These are phyloP conservation scores for Epicoccum nigrum DNA, from an alignment of 2,329 filamentous ascomycete species.

Conservation along the genomic window DNA sequence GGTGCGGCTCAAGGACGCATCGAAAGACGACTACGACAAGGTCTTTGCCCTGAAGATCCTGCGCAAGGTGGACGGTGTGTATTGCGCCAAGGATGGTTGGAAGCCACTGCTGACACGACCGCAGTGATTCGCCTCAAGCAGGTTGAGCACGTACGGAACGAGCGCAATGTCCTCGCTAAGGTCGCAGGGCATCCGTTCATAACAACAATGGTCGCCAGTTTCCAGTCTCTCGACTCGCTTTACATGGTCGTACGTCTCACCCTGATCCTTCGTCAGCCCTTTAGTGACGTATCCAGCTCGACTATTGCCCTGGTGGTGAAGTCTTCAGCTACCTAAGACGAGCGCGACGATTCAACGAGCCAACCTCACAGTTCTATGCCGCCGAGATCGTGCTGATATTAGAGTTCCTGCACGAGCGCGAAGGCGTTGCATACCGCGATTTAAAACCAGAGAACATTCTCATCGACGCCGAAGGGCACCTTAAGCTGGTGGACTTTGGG, in stretches of 20 bases:
- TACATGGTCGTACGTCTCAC: slow-evolving; percentile 69
- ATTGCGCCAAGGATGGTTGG: not conserved
- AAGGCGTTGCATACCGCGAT: slow-evolving; percentile 81
- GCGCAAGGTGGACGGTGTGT: slow-evolving; percentile 61
- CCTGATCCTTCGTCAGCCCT: not conserved
- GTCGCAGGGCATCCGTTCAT: slow-evolving; percentile 85
- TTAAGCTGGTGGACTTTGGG: slow-evolving; percentile 84
- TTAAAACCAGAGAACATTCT: slow-evolving; percentile 84
- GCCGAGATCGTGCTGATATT: slow-evolving; percentile 83
- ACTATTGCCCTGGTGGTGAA: slow-evolving; percentile 83
- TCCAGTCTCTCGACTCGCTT: slow-evolving; percentile 77
- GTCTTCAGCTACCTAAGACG: slow-evolving; percentile 83
- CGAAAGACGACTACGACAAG: slow-evolving; percentile 62
- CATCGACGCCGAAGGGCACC: slow-evolving; percentile 76
- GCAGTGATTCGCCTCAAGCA: slow-evolving; percentile 83
- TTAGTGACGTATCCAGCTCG: slow-evolving; percentile 58
- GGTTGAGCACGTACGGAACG: slow-evolving; percentile 84
- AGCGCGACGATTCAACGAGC: slow-evolving; percentile 78
- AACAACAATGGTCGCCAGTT: slow-evolving; percentile 77
- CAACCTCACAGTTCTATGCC: slow-evolving; percentile 79
- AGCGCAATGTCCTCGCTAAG: slow-evolving; percentile 77
- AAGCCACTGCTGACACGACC: not conserved
- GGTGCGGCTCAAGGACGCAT: slow-evolving; percentile 65
- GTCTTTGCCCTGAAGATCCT: slow-evolving; percentile 86
- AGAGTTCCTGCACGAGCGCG: slow-evolving; percentile 78